Evolutionary conservation across 1,284 basidiomycete genomes (phyloP).

Genomic region (Ceratobasidium theobromae): DNA sequence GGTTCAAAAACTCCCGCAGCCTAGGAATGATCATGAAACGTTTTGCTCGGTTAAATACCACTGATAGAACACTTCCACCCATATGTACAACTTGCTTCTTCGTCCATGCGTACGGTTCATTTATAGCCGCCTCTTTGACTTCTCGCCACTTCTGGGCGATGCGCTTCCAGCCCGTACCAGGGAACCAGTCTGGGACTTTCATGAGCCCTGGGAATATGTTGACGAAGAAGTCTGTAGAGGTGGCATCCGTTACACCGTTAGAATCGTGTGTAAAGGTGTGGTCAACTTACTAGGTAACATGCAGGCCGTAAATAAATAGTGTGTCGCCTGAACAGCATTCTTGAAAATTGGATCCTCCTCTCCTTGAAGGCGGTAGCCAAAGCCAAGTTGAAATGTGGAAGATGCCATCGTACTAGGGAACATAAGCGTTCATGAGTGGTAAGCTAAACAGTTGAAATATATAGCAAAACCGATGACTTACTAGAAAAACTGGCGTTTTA

Average conservation of each 20-base stretch:
- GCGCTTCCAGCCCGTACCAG: not conserved
- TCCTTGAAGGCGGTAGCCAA: conserved; percentile 5
- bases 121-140: not conserved
- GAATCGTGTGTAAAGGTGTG: too few species aligned
- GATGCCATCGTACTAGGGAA: not conserved
- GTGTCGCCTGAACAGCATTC: not conserved
- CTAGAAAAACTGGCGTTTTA: conserved; percentile 1
- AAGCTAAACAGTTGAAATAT: not conserved
- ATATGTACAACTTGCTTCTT: not conserved
- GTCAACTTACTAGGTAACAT: conserved; percentile 6
- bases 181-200: not conserved
- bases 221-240: not conserved
- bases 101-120: not conserved
- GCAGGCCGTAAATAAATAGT: not conserved
- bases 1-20: not conserved
- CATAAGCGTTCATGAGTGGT: not conserved
- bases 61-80: not conserved
- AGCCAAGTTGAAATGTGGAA: not conserved
- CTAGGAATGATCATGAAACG: not conserved
- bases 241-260: not conserved
- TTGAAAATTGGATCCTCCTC: not conserved
- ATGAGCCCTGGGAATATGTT: conserved; percentile 11
- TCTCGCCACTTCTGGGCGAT: conserved; percentile 19
- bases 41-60: not conserved
- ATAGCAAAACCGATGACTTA: not conserved